Conservation (phyloP, 345 rosid species). For the Angophora floribunda region DNA sequence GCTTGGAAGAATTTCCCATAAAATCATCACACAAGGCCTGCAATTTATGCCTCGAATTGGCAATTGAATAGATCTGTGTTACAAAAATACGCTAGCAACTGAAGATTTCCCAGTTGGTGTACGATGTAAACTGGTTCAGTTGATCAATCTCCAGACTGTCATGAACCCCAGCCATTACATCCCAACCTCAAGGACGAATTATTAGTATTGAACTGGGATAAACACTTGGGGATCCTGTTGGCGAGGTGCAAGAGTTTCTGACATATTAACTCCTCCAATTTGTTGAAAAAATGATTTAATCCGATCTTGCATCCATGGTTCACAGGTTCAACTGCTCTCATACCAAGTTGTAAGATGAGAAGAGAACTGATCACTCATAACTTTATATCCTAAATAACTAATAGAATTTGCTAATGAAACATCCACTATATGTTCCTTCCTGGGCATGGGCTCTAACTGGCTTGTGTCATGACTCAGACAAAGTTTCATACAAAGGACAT, state of each 20-base stretch:
- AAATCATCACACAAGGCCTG: not conserved
- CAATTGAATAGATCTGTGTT: not conserved
- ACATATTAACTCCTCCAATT: not conserved
- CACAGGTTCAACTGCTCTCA: not conserved
- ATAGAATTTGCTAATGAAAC: not conserved
- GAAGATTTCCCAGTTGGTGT: not conserved
- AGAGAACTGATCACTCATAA: not conserved
- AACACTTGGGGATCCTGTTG: not conserved
- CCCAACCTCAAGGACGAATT: not conserved
- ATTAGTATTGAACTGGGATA: not conserved
- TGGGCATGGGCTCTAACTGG: not conserved
- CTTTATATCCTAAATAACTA: not conserved
- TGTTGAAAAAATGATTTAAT: not conserved
- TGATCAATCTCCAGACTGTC: not conserved
- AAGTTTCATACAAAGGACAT: not conserved
- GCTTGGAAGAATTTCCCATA: not conserved
- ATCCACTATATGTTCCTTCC: not conserved
- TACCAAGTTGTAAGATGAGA: not conserved
- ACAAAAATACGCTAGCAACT: not conserved
- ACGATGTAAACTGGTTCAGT: not conserved
- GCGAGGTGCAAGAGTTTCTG: not conserved
- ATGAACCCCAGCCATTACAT: not conserved
- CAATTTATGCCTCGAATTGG: not conserved
- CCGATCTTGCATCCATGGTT: not conserved
- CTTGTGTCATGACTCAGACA: not conserved